Conservation (phyloP, 257 asterid genomes). For the Voacanga thouarsii region DNA sequence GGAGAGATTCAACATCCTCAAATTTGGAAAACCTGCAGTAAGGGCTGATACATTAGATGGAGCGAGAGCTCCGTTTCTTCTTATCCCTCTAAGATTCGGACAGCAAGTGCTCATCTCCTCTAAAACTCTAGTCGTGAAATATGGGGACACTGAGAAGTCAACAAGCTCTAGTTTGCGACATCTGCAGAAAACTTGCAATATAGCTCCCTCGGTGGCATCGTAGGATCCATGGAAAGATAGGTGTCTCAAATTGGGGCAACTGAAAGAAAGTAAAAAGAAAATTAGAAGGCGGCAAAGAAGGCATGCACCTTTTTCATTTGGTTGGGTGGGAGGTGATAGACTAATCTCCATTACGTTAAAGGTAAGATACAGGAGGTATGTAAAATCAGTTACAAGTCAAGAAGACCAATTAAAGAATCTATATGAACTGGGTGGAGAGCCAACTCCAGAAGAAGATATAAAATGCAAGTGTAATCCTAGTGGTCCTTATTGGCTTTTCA, state of each 20-base stretch:
- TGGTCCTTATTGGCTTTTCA: neutral
- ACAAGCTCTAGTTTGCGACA: slow-evolving; percentile 46
- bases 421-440: neutral
- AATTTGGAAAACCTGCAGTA: slow-evolving; percentile 25
- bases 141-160: slow-evolving; percentile 51
- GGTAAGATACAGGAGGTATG: neutral
- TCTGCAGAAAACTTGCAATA: slow-evolving; percentile 32
- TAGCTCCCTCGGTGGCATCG: slow-evolving; percentile 34
- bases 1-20: slow-evolving; percentile 42
- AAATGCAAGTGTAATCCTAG: neutral
- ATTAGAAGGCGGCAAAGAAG: neutral
- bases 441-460: neutral
- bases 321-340: neutral
- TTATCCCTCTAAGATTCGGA: slow-evolving; percentile 43
- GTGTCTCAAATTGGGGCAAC: slow-evolving; percentile 49
- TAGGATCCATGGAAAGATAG: slow-evolving; percentile 51
- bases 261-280: slow-evolving; percentile 13
- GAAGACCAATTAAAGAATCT: neutral
- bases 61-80: slow-evolving; percentile 31
- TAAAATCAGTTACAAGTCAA: neutral
- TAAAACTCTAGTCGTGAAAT: slow-evolving; percentile 26
- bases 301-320: neutral
- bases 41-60: slow-evolving; percentile 18
- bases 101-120: slow-evolving; percentile 31
- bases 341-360: neutral